These are phyloP conservation scores for Didymella glomerata DNA, from an alignment of 2,329 filamentous ascomycete genomes.

Conservation along the genomic window DNA sequence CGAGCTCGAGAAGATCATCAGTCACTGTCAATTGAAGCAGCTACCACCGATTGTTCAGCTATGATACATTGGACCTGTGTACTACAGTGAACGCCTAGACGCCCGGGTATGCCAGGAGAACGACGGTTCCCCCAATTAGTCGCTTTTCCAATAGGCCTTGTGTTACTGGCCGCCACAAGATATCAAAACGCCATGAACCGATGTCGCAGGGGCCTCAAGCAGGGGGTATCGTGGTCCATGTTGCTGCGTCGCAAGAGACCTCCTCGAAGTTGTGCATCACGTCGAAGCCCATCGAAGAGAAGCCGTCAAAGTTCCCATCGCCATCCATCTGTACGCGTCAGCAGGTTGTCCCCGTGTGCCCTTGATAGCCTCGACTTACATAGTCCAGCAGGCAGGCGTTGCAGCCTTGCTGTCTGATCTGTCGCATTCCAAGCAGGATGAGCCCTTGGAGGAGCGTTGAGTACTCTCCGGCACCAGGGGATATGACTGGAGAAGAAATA, in stretches of 20 bases:
- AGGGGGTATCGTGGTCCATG: slow-evolving; percentile 66
- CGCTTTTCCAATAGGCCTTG: slow-evolving; percentile 6
- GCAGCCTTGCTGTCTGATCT: slow-evolving; percentile 81
- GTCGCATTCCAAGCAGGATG: slow-evolving; percentile 80
- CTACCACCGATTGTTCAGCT: not conserved
- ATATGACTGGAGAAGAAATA: slow-evolving; percentile 81
- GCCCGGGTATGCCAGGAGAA: slow-evolving; percentile 19
- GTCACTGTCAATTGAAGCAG: not conserved
- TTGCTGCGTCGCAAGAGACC: slow-evolving; percentile 72
- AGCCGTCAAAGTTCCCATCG: slow-evolving; percentile 75
- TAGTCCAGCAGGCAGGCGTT: slow-evolving; percentile 79
- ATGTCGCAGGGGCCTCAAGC: slow-evolving; percentile 32
- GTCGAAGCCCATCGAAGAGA: slow-evolving; percentile 82
- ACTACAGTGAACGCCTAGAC: slow-evolving; percentile 11
- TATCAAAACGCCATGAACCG: slow-evolving; percentile 7
- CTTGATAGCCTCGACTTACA: slow-evolving; percentile 63
- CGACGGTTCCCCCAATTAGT: slow-evolving; percentile 12
- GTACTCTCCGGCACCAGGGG: slow-evolving; percentile 71
- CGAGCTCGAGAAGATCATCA: slow-evolving; percentile 1
- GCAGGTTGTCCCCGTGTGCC: slow-evolving; percentile 17
- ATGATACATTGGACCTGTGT: not conserved
- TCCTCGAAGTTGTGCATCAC: slow-evolving; percentile 84
- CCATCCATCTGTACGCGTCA: slow-evolving; percentile 67
- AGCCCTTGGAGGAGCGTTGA: slow-evolving; percentile 79
- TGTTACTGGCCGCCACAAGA: slow-evolving; percentile 11